Percentiles rank a stretch among this genome's conserved stretches.
Evolutionary conservation across 148 eudicot species (phyloP).

Genomic region (Diospyros lotus): DNA sequence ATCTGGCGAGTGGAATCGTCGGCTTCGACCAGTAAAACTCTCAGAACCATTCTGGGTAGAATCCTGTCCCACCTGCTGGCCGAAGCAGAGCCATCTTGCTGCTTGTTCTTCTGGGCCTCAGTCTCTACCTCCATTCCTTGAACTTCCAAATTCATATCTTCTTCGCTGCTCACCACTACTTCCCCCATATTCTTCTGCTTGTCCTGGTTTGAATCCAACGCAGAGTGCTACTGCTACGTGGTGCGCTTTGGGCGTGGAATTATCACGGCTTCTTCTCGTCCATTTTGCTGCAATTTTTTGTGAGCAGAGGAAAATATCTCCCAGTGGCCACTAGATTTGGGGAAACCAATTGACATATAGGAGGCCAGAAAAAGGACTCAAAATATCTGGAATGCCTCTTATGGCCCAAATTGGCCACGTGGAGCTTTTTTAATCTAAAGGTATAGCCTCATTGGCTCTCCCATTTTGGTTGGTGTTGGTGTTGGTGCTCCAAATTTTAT

Average conservation of each 20-base stretch:
- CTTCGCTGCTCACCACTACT: conserved; percentile 37
- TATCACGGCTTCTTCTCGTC: no score
- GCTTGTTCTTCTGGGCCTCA: background rate
- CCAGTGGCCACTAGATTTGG: background rate
- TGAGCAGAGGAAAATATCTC: conserved; percentile 1
- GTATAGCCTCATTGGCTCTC: conserved; percentile 4
- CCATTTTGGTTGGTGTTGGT: background rate
- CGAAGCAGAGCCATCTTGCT: conserved; percentile 26
- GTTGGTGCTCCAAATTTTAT: background rate
- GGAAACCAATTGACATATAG: background rate
- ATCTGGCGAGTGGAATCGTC: conserved; percentile 89
- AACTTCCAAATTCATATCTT: conserved; percentile 24
- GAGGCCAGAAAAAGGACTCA: background rate
- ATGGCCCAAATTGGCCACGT: conserved; percentile 29
- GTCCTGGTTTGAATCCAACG: background rate
- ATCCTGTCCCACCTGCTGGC: conserved; percentile 59
- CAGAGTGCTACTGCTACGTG: background rate
- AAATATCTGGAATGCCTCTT: conserved; percentile 10
- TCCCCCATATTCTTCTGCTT: conserved; percentile 36
- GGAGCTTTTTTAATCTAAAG: background rate
- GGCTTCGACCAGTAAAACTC: conserved; percentile 77
- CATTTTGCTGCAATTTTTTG: no score
- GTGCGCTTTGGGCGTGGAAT: no score
- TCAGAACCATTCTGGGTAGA: conserved; percentile 48
- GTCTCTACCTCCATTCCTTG: conserved; percentile 13